These are phyloP conservation scores for Aspergillus costaricaensis DNA, from an alignment of 2,329 filamentous ascomycete species.

Conservation along the genomic window DNA sequence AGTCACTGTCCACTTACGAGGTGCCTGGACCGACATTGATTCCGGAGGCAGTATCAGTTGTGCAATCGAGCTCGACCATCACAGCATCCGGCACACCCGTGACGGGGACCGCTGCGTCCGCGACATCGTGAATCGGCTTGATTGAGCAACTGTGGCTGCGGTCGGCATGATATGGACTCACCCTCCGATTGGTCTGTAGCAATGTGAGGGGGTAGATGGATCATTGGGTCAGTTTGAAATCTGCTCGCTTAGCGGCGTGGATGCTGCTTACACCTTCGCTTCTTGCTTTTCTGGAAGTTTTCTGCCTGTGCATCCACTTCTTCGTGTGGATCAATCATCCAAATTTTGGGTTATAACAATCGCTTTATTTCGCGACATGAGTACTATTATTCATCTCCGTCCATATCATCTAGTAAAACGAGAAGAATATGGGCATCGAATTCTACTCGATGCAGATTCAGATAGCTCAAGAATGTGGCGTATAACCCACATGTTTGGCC, in stretches of 20 bases:
- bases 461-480: background rate
- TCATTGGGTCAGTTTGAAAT: background rate
- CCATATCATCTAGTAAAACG: background rate
- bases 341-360: background rate
- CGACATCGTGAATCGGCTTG: background rate
- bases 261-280: background rate
- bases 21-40: constrained; percentile 21
- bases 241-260: background rate
- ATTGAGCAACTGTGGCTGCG: background rate
- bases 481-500: background rate
- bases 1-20: constrained; percentile 17
- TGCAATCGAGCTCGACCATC: constrained; percentile 20
- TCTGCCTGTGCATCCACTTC: background rate
- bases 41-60: constrained; percentile 14
- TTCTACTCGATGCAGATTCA: background rate
- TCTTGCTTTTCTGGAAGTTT: background rate
- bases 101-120: background rate
- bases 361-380: background rate
- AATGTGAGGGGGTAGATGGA: background rate
- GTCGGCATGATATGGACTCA: background rate
- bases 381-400: background rate
- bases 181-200: background rate
- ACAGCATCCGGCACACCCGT: constrained; percentile 17
- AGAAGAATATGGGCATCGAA: too few species aligned
- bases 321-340: background rate